These are phyloP conservation scores for Coccomyxa sp. DNA, from an alignment of 139 green algal genomes.

Conservation along the genomic window DNA sequence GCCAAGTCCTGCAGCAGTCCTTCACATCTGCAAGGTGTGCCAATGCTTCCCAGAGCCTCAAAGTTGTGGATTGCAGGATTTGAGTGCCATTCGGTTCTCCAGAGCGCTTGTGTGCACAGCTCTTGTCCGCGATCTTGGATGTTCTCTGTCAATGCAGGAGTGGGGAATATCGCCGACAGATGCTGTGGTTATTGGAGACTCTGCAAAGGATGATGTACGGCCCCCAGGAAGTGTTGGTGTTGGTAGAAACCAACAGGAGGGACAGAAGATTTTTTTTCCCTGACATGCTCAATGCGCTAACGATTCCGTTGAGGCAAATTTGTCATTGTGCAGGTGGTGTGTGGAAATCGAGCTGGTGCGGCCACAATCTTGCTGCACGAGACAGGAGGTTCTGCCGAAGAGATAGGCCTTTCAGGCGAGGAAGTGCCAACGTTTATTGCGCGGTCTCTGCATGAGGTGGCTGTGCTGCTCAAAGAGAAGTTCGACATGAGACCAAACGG, in stretches of 20 bases:
- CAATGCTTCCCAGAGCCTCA: too few relatives aligned
- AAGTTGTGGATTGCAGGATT: too few relatives aligned
- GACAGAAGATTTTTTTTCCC: too few relatives aligned
- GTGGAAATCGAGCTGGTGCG: slow-evolving; percentile 67
- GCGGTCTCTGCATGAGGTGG: slow-evolving; percentile 38
- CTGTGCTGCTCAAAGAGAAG: slow-evolving; percentile 32
- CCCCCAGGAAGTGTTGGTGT: neutral
- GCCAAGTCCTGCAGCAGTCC: slow-evolving; percentile 61
- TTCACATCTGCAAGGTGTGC: slow-evolving; percentile 65
- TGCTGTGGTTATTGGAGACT: slow-evolving; percentile 56
- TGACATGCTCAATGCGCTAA: neutral
- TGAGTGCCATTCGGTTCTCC: too few relatives aligned
- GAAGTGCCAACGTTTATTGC: slow-evolving; percentile 48
- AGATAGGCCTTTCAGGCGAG: slow-evolving; percentile 37
- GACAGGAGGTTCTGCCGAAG: slow-evolving; percentile 9
- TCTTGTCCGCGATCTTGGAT: neutral
- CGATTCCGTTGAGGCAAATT: neutral
- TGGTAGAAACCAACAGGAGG: neutral
- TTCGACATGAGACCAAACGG: slow-evolving; percentile 19
- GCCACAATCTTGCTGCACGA: slow-evolving; percentile 69
- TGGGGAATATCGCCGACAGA: slow-evolving; percentile 55
- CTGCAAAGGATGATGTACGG: slow-evolving; percentile 67
- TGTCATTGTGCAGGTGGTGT: slow-evolving; percentile 46
- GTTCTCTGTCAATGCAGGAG: slow-evolving; percentile 6
- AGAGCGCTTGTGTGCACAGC: neutral